These are phyloP conservation scores for Scenedesmus sp. DNA, from an alignment of 163 green algal genomes.

Conservation along the genomic window DNA sequence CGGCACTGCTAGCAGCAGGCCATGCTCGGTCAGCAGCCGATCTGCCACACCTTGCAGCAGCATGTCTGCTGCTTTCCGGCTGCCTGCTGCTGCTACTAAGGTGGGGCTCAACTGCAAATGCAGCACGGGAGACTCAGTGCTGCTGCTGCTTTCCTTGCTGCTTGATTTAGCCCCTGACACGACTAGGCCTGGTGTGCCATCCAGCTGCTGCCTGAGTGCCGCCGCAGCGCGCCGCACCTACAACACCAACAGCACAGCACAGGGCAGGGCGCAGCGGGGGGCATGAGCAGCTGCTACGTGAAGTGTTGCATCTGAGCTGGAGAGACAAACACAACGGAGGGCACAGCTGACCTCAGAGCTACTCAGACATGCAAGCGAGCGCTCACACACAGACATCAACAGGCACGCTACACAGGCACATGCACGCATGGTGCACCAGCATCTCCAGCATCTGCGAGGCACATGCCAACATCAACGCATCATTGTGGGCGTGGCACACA, in stretches of 20 bases:
- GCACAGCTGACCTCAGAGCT: no score
- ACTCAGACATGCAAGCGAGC: no score
- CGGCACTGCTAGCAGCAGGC: conserved; percentile 45
- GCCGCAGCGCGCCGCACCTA: conserved; percentile 23
- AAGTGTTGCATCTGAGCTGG: no score
- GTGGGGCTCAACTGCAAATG: conserved; percentile 62
- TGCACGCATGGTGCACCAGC: no score
- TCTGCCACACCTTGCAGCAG: conserved; percentile 61
- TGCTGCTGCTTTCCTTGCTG: conserved; percentile 39
- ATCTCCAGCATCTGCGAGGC: no score
- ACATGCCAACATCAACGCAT: no score
- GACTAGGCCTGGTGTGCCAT: conserved; percentile 10
- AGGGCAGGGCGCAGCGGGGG: no score
- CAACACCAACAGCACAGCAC: not conserved
- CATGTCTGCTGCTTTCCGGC: not conserved
- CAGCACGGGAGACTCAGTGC: conserved; percentile 57
- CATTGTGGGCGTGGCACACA: no score
- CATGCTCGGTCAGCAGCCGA: conserved; percentile 54
- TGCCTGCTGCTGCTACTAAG: conserved; percentile 7
- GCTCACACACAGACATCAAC: no score
- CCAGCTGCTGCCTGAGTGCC: conserved; percentile 22
- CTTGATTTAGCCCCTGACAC: not conserved
- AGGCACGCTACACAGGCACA: no score
- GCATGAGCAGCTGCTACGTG: no score
- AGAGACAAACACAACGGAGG: no score